Evolutionary conservation across 352 stramenopile genomes (phyloP).

Genomic region (Thraustochytrium striatum): DNA sequence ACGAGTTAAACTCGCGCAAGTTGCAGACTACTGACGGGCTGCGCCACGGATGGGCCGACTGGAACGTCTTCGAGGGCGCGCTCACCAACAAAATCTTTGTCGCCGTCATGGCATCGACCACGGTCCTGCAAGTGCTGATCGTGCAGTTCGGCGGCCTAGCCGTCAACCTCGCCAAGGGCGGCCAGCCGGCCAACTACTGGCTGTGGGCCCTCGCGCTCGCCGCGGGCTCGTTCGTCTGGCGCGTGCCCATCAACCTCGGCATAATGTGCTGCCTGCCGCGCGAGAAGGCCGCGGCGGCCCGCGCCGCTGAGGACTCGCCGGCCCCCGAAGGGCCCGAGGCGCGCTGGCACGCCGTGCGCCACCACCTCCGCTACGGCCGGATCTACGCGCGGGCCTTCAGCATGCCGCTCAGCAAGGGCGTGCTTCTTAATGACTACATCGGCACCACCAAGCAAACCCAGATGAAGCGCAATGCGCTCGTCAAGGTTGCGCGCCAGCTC

Average conservation of each 20-base stretch:
- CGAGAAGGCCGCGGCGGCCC: not conserved
- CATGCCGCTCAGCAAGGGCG: not conserved
- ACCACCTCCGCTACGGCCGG: conserved; percentile 31
- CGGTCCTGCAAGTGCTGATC: conserved; percentile 84
- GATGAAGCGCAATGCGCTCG: not conserved
- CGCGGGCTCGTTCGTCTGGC: conserved; percentile 60
- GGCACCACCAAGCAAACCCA: not conserved
- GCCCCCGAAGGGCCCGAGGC: not conserved
- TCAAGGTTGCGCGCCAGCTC: conserved; percentile 14
- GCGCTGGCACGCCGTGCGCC: conserved; percentile 14
- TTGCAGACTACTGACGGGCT: conserved; percentile 63
- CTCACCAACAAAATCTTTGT: conserved; percentile 84
- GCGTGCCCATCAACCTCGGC: conserved; percentile 68
- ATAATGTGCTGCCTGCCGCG: conserved; percentile 55
- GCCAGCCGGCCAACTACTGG: conserved; percentile 63
- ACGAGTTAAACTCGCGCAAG: conserved; percentile 76
- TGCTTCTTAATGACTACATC: not conserved
- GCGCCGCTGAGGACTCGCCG: not conserved
- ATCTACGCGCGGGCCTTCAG: conserved; percentile 37
- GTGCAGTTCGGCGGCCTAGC: conserved; percentile 84
- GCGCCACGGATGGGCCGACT: conserved; percentile 63
- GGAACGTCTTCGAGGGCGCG: conserved; percentile 88
- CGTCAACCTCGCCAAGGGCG: conserved; percentile 58
- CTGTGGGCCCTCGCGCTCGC: conserved; percentile 62
- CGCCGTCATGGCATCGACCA: conserved; percentile 77